phyloP scores from a whole-genome alignment of 2,329 filamentous ascomycete genomes.

The Clonostachys rosea region DNA sequence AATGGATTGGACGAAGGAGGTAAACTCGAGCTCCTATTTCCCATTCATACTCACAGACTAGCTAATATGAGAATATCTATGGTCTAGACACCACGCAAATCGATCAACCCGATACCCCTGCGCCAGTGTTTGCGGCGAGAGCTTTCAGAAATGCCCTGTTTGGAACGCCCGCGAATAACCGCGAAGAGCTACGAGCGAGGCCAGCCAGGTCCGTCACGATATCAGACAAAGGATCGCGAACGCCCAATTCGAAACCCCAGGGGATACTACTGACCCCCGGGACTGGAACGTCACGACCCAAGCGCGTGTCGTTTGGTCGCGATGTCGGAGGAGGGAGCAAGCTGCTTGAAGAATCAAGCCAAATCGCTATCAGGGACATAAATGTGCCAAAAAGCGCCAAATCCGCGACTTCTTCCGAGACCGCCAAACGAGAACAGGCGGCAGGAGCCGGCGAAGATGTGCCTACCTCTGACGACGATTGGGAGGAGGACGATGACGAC shows the following conservation, averaged over 20 bases:
- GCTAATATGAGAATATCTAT: background rate
- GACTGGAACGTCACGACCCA: slow-evolving; percentile 53
- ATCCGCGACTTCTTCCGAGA: background rate
- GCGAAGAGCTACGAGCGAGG: slow-evolving; percentile 20
- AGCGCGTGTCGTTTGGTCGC: slow-evolving; percentile 61
- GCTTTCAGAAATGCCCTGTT: slow-evolving; percentile 62
- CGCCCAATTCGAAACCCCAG: slow-evolving; percentile 45
- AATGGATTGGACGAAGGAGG: slow-evolving; percentile 19
- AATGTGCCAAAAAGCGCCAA: slow-evolving; percentile 19
- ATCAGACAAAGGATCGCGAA: slow-evolving; percentile 25
- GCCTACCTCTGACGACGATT: slow-evolving; percentile 19
- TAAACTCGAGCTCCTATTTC: slow-evolving; percentile 6
- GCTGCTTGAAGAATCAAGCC: slow-evolving; percentile 13
- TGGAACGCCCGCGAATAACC: slow-evolving; percentile 44
- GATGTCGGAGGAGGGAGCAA: slow-evolving; percentile 42
- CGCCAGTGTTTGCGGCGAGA: slow-evolving; percentile 61
- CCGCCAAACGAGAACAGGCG: background rate
- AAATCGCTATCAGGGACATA: slow-evolving; percentile 39
- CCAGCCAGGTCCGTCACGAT: slow-evolving; percentile 12
- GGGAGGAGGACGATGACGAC: slow-evolving; percentile 50
- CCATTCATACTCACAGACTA: no score
- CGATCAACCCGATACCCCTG: slow-evolving; percentile 60
- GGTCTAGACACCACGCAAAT: slow-evolving; percentile 36
- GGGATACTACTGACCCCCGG: slow-evolving; percentile 63
- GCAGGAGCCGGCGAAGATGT: no score